These are phyloP conservation scores for Lignosus rhinocerotis DNA, from an alignment of 1,284 basidiomycete species.

Conservation along the genomic window DNA sequence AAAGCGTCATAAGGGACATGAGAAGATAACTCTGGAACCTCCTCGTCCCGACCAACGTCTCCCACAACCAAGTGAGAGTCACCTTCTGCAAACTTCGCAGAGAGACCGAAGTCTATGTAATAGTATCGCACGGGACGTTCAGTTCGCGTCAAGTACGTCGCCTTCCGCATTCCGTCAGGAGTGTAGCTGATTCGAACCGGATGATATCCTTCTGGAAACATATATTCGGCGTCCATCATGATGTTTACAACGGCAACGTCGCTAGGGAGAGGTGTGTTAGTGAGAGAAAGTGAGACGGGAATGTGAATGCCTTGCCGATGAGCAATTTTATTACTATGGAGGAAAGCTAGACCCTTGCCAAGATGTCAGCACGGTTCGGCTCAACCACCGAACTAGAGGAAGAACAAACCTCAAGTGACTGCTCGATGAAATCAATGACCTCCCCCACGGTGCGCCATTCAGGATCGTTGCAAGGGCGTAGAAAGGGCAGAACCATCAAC, in stretches of 20 bases:
- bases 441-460: conserved; percentile 27
- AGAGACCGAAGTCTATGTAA: conserved; percentile 34
- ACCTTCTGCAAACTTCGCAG: conserved; percentile 13
- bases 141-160: conserved; percentile 7
- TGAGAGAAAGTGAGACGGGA: not conserved
- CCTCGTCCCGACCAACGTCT: conserved; percentile 23
- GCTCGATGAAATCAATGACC: conserved; percentile 27
- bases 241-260: conserved; percentile 29
- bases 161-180: conserved; percentile 9
- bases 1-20: conserved; percentile 31
- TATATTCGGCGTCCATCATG: conserved; percentile 30
- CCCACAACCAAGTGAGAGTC: conserved; percentile 13
- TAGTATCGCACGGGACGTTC: conserved; percentile 27
- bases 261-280: not conserved
- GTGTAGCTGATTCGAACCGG: conserved; percentile 15
- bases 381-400: not conserved
- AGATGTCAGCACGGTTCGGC: not conserved
- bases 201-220: conserved; percentile 32
- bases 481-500: conserved; percentile 30
- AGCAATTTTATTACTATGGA: conserved; percentile 29
- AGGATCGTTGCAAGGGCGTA: conserved; percentile 27
- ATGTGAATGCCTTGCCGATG: conserved; percentile 25
- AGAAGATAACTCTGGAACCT: conserved; percentile 31
- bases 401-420: conserved; percentile 29
- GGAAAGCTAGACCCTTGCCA: conserved; percentile 28